Conservation (phyloP, 352 stramenopile genomes). For the Globisporangium recalcitrans region DNA sequence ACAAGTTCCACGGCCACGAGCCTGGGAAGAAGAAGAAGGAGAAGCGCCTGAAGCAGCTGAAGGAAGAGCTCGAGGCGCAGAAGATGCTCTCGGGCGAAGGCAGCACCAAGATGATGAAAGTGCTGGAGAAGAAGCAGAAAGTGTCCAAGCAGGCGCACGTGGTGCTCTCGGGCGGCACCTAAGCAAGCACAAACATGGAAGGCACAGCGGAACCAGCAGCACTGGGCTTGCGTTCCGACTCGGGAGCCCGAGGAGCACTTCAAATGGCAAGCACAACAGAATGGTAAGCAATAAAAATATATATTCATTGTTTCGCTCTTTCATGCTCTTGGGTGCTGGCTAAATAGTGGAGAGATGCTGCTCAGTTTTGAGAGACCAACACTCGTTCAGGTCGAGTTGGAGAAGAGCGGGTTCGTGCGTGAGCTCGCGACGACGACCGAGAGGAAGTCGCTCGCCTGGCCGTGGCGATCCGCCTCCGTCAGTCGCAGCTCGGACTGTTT, state of each 20-base stretch:
- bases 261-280: slow-evolving; percentile 6
- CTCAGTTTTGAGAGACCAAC: neutral
- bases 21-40: slow-evolving; percentile 97
- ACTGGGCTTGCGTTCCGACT: no score
- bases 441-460: slow-evolving; percentile 31
- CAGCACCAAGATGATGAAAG: slow-evolving; percentile 83
- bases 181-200: no score
- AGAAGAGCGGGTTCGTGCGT: slow-evolving; percentile 51
- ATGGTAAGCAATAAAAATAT: slow-evolving; percentile 19
- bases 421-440: slow-evolving; percentile 59
- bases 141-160: slow-evolving; percentile 78
- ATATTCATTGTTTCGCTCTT: slow-evolving; percentile 6
- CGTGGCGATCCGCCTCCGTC: slow-evolving; percentile 35
- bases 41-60: slow-evolving; percentile 87
- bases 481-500: slow-evolving; percentile 36
- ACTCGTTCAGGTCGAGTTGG: slow-evolving; percentile 5
- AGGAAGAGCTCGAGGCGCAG: slow-evolving; percentile 72
- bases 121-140: slow-evolving; percentile 82
- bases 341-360: neutral
- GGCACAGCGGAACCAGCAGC: no score
- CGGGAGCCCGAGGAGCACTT: neutral
- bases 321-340: neutral
- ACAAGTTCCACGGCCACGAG: slow-evolving; percentile 98
- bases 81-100: slow-evolving; percentile 73
- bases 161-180: slow-evolving; percentile 68